phyloP scores from a whole-genome alignment of 2,329 filamentous ascomycete species.

The Alternaria rosae region DNA sequence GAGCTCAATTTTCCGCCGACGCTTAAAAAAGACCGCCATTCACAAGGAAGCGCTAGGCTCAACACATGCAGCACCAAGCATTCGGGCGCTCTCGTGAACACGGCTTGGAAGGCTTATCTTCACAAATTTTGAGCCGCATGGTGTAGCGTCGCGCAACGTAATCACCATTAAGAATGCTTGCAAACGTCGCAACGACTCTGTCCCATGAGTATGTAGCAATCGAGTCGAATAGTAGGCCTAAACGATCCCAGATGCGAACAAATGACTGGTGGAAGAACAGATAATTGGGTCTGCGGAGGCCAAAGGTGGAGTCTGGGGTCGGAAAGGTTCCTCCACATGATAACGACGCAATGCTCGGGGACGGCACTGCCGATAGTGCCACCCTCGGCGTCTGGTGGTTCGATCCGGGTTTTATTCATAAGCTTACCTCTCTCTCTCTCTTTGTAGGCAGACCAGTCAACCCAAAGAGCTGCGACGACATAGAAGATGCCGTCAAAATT shows the following conservation, averaged over 20 bases:
- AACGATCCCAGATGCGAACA: neutral
- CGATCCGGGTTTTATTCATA: neutral
- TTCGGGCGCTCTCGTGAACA: conserved; percentile 6
- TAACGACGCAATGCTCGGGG: conserved; percentile 6
- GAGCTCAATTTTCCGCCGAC: conserved; percentile 7
- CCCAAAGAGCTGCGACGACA: conserved; percentile 2
- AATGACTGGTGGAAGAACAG: conserved; percentile 13
- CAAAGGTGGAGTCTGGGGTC: conserved; percentile 17
- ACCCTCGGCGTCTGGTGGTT: neutral
- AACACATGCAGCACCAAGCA: conserved; percentile 12
- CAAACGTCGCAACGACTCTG: neutral
- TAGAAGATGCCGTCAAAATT: conserved; percentile 13
- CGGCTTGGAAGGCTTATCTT: conserved; percentile 11
- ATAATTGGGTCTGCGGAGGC: conserved; percentile 11
- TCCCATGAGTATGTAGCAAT: neutral
- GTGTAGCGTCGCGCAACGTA: neutral
- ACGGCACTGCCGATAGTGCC: conserved; percentile 3
- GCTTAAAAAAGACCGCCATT: conserved; percentile 14
- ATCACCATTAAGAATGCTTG: neutral
- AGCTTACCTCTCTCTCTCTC: neutral
- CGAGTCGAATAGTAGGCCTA: neutral
- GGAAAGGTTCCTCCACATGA: conserved; percentile 4
- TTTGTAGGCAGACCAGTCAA: neutral
- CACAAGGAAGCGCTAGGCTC: neutral
- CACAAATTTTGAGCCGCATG: neutral